These are phyloP conservation scores for Alternaria arborescens DNA, from an alignment of 2,329 filamentous ascomycete species.

Conservation along the genomic window DNA sequence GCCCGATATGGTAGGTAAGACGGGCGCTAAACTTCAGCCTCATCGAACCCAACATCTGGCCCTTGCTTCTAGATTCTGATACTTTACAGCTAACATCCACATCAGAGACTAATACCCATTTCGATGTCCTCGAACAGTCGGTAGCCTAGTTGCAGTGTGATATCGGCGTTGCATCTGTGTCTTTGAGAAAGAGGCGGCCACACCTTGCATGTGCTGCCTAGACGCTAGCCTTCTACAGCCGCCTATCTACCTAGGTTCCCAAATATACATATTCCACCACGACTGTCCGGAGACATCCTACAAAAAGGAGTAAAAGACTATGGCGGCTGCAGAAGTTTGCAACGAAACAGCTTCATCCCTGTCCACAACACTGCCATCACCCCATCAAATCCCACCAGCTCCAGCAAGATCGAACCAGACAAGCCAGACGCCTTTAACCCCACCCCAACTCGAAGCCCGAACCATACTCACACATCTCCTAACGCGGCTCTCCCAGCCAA, in stretches of 20 bases:
- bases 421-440: conserved; percentile 9
- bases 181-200: background rate
- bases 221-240: background rate
- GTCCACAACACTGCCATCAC: background rate
- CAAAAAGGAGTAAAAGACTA: background rate
- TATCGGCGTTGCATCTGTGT: background rate
- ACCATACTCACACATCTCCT: conserved; percentile 34
- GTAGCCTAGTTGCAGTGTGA: background rate
- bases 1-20: background rate
- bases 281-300: background rate
- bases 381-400: background rate
- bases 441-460: conserved; percentile 36
- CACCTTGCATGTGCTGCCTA: background rate
- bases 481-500: conserved; percentile 18
- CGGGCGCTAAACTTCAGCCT: conserved; percentile 1
- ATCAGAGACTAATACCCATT: background rate
- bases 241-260: background rate
- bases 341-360: background rate
- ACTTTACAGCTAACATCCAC: background rate
- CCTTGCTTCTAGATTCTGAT: background rate
- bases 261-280: background rate
- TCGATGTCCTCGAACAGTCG: too few relatives aligned
- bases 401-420: conserved; percentile 2
- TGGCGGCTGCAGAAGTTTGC: conserved; percentile 7
- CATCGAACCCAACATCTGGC: background rate